Conservation (phyloP, 306 rosid genomes). For the Ormosia emarginata region DNA sequence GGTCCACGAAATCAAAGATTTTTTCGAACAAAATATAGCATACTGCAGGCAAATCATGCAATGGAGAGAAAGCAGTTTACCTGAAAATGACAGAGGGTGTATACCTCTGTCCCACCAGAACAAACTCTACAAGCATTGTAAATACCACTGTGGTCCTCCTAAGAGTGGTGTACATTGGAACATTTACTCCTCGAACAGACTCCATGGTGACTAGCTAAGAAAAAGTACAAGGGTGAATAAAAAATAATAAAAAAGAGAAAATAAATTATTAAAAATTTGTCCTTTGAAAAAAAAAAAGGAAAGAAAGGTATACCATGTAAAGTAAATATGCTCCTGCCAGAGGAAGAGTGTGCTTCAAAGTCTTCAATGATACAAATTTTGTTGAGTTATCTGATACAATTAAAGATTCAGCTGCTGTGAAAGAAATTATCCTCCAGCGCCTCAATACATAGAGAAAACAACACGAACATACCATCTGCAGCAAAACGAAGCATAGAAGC, state of each 20-base stretch:
- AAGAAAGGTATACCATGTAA: conserved; percentile 64
- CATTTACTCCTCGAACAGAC: conserved; percentile 97
- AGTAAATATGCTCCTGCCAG: conserved; percentile 85
- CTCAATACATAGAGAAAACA: conserved; percentile 68
- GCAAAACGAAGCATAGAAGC: conserved; percentile 13
- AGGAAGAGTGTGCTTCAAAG: conserved; percentile 79
- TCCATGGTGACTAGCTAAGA: conserved; percentile 91
- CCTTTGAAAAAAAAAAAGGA: not conserved
- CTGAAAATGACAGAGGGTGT: conserved; percentile 71
- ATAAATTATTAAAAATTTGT: not conserved
- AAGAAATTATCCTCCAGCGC: conserved; percentile 73
- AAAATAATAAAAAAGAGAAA: conserved; percentile 12
- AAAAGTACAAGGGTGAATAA: conserved; percentile 36
- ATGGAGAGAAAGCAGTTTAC: conserved; percentile 41
- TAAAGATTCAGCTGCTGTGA: conserved; percentile 54
- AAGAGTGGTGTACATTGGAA: conserved; percentile 97
- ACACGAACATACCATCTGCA: conserved; percentile 84
- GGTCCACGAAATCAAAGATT: not conserved
- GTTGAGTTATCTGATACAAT: conserved; percentile 43
- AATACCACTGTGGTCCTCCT: conserved; percentile 94
- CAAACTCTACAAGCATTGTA: conserved; percentile 80
- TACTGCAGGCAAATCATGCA: not conserved
- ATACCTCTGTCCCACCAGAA: conserved; percentile 77
- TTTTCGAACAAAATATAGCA: not conserved
- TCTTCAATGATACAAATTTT: conserved; percentile 63